Base-by-base conservation (phyloP, 2,329 filamentous ascomycete genomes). In the Epichloe sibirici region DNA sequence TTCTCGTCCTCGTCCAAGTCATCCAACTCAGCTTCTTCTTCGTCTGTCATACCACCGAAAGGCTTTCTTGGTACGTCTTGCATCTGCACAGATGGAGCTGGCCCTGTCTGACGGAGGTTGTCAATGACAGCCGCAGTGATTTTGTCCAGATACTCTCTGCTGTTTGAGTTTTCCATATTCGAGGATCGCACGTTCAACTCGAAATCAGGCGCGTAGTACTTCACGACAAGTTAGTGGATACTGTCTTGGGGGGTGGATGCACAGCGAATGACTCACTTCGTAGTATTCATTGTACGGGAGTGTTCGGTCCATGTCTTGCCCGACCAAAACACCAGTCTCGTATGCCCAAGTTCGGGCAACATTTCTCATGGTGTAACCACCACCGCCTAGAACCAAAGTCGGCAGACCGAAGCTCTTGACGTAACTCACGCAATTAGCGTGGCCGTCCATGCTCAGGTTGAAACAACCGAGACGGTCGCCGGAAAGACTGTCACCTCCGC, bases 251-350 rank as follows among this genome's bases (percentile, higher is more conserved):
- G 2, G 21, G 12, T 5, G 15, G 7, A 7, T n/a, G 9, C 15
- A 42, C n/a, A 21, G 5, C 5, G 9, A 2, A 37, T 13, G 13
- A 62, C 69, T 63, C 67, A 83, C 81, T 65, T 84, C 81, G 65
- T 97, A 97, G 69, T 97, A 97, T 72, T 97, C 91, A 57, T 95
- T 97, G 69, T 90, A 97, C 0, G 91, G 91, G 42, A 97, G 76
- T n/a, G 87, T 83, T 5, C 85, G 78, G 11, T 82, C 78, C 78
- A 97, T 88, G 34, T 88, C 78, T 55, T 90, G 82, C 31, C 88
- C 88, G 21, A 96, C 88, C 8, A 97, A 77, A 54, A 90, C 79
- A 58, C 91, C 91, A 1, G 93, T 98, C 71, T 98, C 93, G 66
- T 91, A 95, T 6, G 90, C 90, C 93, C 93, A 98, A 5, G 91